Percentiles rank a stretch among this genome's conserved stretches.
phyloP scores from a whole-genome alignment of 2,329 filamentous ascomycete species.

The Fusarium sp. region DNA sequence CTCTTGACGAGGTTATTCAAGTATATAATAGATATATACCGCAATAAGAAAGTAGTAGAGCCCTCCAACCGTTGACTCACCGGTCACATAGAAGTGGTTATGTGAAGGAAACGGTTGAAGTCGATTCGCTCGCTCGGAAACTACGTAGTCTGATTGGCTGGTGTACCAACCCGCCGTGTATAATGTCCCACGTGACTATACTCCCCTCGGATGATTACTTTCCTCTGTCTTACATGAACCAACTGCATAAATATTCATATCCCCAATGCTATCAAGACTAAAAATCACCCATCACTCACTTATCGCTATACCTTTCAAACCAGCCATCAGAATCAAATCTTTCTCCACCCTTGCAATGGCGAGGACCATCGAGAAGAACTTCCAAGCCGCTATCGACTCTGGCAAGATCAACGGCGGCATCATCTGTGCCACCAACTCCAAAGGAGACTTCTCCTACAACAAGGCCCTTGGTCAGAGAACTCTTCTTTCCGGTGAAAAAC shows the following conservation, averaged over 20 bases:
- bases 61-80: neutral
- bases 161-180: too few species aligned
- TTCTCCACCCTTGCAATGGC: slow-evolving; percentile 26
- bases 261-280: neutral
- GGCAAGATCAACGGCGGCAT: slow-evolving; percentile 56
- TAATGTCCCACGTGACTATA: neutral
- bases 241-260: neutral
- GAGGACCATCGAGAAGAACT: slow-evolving; percentile 49
- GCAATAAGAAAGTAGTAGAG: too few species aligned
- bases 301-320: accelerated
- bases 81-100: neutral
- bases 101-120: neutral
- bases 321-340: accelerated
- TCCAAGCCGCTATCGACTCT: slow-evolving; percentile 53
- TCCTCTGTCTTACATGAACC: neutral
- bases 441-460: slow-evolving; percentile 52
- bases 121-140: slow-evolving; percentile 15
- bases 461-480: slow-evolving; percentile 52
- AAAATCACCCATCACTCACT: neutral
- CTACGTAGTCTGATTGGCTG: neutral
- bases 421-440: slow-evolving; percentile 52
- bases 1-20: accelerated
- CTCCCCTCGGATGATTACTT: neutral
- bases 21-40: neutral
- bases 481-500: slow-evolving; percentile 52